These are phyloP conservation scores for Stentor coeruleus DNA, from an alignment of 73 alveolate genomes.

Conservation along the genomic window DNA sequence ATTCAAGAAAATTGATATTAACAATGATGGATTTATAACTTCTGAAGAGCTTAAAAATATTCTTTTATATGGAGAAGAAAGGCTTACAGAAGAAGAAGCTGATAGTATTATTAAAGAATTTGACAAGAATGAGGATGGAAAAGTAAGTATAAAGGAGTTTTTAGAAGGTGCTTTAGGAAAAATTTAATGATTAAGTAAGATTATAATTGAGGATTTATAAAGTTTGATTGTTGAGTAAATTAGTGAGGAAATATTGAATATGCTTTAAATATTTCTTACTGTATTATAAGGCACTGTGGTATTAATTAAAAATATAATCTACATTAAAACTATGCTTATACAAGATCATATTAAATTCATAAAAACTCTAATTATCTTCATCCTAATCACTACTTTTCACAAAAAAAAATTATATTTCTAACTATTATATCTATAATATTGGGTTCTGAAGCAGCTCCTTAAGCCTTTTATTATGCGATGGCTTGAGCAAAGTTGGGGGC, in stretches of 20 bases:
- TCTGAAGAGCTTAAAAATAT: neutral
- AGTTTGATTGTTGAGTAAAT: neutral
- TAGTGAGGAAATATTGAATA: neutral
- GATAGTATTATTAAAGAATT: neutral
- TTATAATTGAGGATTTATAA: no score
- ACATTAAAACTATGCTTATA: no score
- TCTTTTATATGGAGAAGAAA: neutral
- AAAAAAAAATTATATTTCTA: no score
- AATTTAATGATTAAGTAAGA: no score
- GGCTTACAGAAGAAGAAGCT: slow-evolving; percentile 11
- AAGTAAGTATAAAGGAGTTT: neutral
- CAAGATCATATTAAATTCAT: no score
- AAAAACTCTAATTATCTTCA: no score
- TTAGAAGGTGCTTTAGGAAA: no score
- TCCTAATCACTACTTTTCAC: no score
- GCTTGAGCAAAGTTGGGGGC: neutral
- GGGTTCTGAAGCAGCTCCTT: slow-evolving; percentile 14
- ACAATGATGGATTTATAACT: neutral
- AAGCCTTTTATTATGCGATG: slow-evolving; percentile 9
- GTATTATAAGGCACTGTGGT: neutral
- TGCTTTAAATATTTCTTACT: neutral
- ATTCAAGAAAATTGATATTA: neutral
- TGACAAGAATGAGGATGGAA: neutral
- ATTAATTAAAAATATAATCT: no score
- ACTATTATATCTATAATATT: neutral